A percentile compares a stretch with the other conserved stretches of the same genome.
These are phyloP conservation scores for Aspergillus pseudoglaucus DNA, from an alignment of 2,329 filamentous ascomycete genomes.

Conservation along the genomic window DNA sequence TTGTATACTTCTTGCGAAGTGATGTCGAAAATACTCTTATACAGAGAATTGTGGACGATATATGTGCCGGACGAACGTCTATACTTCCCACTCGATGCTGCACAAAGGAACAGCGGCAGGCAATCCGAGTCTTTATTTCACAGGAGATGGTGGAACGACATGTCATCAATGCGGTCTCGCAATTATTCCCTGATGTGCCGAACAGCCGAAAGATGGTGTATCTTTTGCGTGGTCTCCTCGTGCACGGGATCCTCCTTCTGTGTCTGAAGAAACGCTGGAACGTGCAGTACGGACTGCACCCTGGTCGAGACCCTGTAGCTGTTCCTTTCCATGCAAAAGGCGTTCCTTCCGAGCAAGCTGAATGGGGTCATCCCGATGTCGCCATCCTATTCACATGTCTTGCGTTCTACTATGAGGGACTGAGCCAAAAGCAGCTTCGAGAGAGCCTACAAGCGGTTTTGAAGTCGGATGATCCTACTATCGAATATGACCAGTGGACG, in stretches of 20 bases:
- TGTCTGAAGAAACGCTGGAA: slow-evolving; percentile 60
- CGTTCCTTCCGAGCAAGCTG: slow-evolving; percentile 53
- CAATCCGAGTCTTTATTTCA: slow-evolving; percentile 30
- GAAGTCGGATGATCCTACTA: slow-evolving; percentile 51
- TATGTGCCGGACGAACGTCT: slow-evolving; percentile 28
- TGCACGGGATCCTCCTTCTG: slow-evolving; percentile 54
- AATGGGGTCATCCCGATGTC: slow-evolving; percentile 64
- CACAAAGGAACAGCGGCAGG: slow-evolving; percentile 10
- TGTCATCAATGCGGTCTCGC: slow-evolving; percentile 14
- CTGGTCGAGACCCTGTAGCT: slow-evolving; percentile 42
- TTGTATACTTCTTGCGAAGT: slow-evolving; percentile 49
- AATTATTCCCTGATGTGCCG: slow-evolving; percentile 27
- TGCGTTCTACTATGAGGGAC: slow-evolving; percentile 59
- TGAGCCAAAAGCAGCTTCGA: slow-evolving; percentile 45
- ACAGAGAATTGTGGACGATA: slow-evolving; percentile 34
- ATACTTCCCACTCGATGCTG: slow-evolving; percentile 19
- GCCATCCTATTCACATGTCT: slow-evolving; percentile 60
- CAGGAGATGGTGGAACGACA: slow-evolving; percentile 12
- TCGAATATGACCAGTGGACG: slow-evolving; percentile 50
- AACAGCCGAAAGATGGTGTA: slow-evolving; percentile 36
- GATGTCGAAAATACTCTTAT: slow-evolving; percentile 44
- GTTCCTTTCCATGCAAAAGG: slow-evolving; percentile 65
- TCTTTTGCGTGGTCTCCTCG: slow-evolving; percentile 58
- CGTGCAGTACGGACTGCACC: slow-evolving; percentile 58
- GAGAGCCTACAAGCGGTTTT: slow-evolving; percentile 47